Base-by-base conservation (phyloP, 2,329 filamentous ascomycete species). In the Nemania abortiva region DNA sequence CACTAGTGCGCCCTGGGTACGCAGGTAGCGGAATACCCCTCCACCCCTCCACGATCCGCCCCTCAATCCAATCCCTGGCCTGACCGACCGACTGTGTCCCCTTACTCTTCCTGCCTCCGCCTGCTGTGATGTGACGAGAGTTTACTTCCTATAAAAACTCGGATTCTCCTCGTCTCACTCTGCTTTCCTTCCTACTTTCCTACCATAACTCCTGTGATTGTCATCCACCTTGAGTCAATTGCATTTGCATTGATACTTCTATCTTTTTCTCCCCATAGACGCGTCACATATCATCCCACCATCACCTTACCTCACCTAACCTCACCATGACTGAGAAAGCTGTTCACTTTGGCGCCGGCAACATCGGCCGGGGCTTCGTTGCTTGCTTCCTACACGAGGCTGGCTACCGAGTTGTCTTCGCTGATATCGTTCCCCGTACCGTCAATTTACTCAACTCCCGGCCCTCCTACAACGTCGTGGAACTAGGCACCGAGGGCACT, bases 331-430 rank as follows among this genome's bases (percentile, higher is more conserved):
- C 78, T 72, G 90, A 89, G 81, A 93, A 91, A 80, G 92, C 92
- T 74, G 89, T 95, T 80, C 93, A 95, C 84, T 95, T 96, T 76
- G 93, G 93, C 74, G 92, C 92, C 77, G 93, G 93, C 79, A 95
- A 95, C 82, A 95, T 96, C 79, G 93, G 87, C 81, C 91, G 92
- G 81, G 92, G 93, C 81, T 96, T 96, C 75, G 93, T 96, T 64
- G 93, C 92, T 77, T 94, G 94, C 83, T 96, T 98, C 84, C 89
- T 98, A 49, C 93, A 97, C 86, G 92, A 97, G 82, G 96, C 95
- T 13, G 95, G 93, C 79, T 99, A 95, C 81, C 93, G 98, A 79
- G 95, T 99, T 77, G 87, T 98, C 84, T 98, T 99, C 79, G 91
- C 97, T 76, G 96, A 99, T 86, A 95, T 99, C 74, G 91, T 94